Evolutionary conservation across 306 rosid species (phyloP).

Genomic region (Quercus rubra): DNA sequence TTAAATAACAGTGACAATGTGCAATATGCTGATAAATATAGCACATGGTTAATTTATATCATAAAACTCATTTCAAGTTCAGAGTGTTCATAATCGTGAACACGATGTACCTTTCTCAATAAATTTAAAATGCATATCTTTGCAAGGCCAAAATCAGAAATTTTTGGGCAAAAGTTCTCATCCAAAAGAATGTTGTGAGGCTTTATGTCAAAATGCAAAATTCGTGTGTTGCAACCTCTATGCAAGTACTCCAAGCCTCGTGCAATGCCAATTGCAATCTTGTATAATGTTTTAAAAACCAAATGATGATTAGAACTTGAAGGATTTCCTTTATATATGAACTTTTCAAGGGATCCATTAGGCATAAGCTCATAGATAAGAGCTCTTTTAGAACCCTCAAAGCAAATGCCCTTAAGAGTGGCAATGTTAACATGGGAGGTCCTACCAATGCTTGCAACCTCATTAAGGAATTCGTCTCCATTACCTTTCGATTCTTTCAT

Average conservation of each 20-base stretch:
- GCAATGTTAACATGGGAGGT: not conserved
- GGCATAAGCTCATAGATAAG: not conserved
- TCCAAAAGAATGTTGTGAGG: slow-evolving; percentile 5
- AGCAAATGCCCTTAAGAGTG: not conserved
- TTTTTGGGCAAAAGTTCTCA: not conserved
- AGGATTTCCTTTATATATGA: not conserved
- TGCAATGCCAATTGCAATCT: not conserved
- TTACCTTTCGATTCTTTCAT: too few relatives aligned
- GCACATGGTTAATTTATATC: slow-evolving; percentile 1
- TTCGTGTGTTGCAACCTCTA: not conserved
- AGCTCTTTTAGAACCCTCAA: not conserved
- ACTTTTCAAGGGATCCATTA: slow-evolving; percentile 6
- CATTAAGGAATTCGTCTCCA: too few relatives aligned
- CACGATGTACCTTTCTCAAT: too few relatives aligned
- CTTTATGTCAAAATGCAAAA: slow-evolving; percentile 21
- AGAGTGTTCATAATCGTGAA: too few relatives aligned
- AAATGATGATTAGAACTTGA: not conserved
- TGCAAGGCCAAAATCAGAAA: not conserved
- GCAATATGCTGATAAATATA: slow-evolving; percentile 6
- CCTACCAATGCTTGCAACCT: not conserved
- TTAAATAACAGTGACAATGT: not conserved
- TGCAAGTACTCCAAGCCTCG: not conserved
- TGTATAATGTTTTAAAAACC: not conserved
- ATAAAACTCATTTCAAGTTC: not conserved
- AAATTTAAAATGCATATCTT: not conserved